phyloP scores from a whole-genome alignment of 2,329 filamentous ascomycete species.

The Trichoderma oligosporum region DNA sequence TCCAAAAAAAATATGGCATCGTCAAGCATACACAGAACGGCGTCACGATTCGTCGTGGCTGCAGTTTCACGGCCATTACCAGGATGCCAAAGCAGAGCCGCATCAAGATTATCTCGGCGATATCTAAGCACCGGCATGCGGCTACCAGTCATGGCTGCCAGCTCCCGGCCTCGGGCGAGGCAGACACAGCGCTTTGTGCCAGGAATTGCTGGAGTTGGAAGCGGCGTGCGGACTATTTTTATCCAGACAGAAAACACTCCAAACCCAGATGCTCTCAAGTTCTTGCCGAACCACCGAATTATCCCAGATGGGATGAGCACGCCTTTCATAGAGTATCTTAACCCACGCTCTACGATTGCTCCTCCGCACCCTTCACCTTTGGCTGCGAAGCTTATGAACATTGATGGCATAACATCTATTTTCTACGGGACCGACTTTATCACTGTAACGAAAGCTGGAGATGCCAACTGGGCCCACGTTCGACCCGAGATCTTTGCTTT shows the following conservation, averaged over 20 bases:
- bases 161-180: slow-evolving; percentile 25
- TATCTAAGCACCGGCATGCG: slow-evolving; percentile 28
- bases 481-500: slow-evolving; percentile 93
- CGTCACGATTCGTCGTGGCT: slow-evolving; percentile 21
- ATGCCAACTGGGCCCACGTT: slow-evolving; percentile 89
- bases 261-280: slow-evolving; percentile 94
- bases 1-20: slow-evolving; percentile 9
- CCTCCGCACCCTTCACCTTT: slow-evolving; percentile 88
- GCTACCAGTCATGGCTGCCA: slow-evolving; percentile 23
- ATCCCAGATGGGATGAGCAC: slow-evolving; percentile 69
- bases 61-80: slow-evolving; percentile 16
- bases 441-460: slow-evolving; percentile 85
- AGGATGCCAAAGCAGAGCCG: slow-evolving; percentile 24
- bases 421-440: slow-evolving; percentile 97
- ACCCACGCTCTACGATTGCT: slow-evolving; percentile 79
- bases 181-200: slow-evolving; percentile 22
- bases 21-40: slow-evolving; percentile 22
- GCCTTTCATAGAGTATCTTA: slow-evolving; percentile 87
- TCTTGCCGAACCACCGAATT: slow-evolving; percentile 84
- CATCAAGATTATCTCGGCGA: slow-evolving; percentile 28
- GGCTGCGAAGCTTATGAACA: slow-evolving; percentile 83
- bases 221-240: slow-evolving; percentile 72
- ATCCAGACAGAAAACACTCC: slow-evolving; percentile 96
- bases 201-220: slow-evolving; percentile 28
- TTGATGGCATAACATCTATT: slow-evolving; percentile 90